Evolutionary conservation across 345 rosid genomes (phyloP), one percentile per base, ranked within the genome.

Genomic region (Heritiera littoralis): DNA sequence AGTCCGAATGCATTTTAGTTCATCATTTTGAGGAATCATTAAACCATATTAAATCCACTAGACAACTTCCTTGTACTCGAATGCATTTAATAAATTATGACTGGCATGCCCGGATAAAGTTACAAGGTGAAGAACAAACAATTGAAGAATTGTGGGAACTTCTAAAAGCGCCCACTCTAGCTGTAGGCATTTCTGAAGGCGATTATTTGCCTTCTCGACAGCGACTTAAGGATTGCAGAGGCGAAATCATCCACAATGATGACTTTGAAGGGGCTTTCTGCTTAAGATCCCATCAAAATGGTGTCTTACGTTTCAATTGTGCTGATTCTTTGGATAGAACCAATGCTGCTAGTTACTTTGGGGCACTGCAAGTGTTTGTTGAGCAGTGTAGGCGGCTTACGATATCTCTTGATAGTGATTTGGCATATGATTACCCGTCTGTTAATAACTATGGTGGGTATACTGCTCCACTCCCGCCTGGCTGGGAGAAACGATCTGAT

Each of bases 251-350:
- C 80, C 88, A 80, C 81, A 87, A 84, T 83, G 91, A 90, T 86
- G 91, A 90, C 83, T 80, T 89, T 63, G 91, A 84, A 49, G 98
- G 99, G 74, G 98, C 95, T 66, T 96, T 91, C 86, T 96, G 99
- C 86, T 87, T 96, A 86, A 89, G 99, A 85, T 86, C 93, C 52
- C 98, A 89, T 88, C 99, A 96, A 86, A 96, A 91, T 86, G 98
- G 98, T 75, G 99, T 90, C 45, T 83, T 94, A 85, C 99, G 99
- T 46, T 94, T 91, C 85, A 96, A 96, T 83, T 96, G 98, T 77
- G 97, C 99, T 0, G 99, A 96, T 88, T 96, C 99, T 76, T 85
- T 94, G 86, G 99, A 96, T 84, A 88, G 99, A 84, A 94, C 99
- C 51, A 96, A 96, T 86, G 98, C 99, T 78, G 98, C 98, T 83